These are phyloP conservation scores for Venturiaceae sp. DNA, from an alignment of 2,329 filamentous ascomycete genomes.

Conservation along the genomic window DNA sequence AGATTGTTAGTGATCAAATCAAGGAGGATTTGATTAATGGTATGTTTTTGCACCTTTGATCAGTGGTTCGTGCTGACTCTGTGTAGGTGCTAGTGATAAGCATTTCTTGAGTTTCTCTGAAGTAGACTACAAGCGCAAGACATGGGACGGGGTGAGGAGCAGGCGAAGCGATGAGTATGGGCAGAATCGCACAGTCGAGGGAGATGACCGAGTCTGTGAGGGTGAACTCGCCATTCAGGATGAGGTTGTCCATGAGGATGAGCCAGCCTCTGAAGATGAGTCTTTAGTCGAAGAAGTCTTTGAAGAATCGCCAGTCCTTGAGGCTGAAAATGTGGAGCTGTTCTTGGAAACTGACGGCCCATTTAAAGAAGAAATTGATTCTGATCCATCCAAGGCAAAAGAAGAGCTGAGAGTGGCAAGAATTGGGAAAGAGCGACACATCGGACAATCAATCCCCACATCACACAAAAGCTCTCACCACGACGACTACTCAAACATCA, in stretches of 20 bases:
- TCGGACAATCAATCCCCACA: not conserved
- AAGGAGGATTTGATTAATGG: not conserved
- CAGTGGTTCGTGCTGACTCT: not conserved
- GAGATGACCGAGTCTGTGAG: not conserved
- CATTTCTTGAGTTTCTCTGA: not conserved
- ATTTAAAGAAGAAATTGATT: no score
- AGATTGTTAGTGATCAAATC: not conserved
- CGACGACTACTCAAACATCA: not conserved
- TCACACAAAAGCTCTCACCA: not conserved
- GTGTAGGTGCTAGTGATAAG: not conserved
- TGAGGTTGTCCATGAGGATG: not conserved
- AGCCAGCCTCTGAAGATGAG: not conserved
- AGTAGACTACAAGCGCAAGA: no score
- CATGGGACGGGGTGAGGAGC: no score
- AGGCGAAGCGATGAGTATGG: no score
- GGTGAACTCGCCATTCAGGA: not conserved
- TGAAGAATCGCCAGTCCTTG: not conserved
- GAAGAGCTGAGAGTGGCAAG: not conserved
- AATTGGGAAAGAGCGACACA: not conserved
- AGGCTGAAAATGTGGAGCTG: not conserved
- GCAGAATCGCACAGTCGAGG: no score
- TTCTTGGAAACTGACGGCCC: no score
- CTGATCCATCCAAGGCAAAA: no score
- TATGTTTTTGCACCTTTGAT: not conserved
- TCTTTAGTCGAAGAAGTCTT: not conserved